A percentile compares a stretch with the other conserved stretches of the same genome.
phyloP scores from a whole-genome alignment of 306 rosid species.

The Cicer judaicum region DNA sequence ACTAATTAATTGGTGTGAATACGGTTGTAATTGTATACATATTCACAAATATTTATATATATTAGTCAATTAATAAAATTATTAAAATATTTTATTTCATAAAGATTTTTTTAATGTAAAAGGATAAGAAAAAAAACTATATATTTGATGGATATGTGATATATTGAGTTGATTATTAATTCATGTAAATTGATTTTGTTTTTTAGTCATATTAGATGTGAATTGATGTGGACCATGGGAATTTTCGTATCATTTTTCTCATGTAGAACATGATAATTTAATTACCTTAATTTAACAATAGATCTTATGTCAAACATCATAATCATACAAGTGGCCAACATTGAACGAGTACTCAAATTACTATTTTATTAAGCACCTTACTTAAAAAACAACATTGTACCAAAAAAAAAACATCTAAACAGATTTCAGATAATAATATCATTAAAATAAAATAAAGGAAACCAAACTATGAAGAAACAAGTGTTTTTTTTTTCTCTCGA shows the following conservation, averaged over 20 bases:
- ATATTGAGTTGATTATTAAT: too few species aligned
- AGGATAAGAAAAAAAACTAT: too few species aligned
- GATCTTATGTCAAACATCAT: constrained; percentile 42
- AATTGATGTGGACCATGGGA: neutral
- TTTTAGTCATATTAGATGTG: neutral
- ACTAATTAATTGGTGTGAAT: too few species aligned
- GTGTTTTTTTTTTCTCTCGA: neutral
- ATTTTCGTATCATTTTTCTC: constrained; percentile 13
- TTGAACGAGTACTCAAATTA: constrained; percentile 13
- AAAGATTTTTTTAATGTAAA: too few species aligned
- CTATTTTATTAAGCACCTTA: constrained; percentile 41
- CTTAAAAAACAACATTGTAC: constrained; percentile 35
- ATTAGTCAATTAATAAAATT: too few species aligned
- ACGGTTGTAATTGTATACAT: too few species aligned
- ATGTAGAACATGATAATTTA: constrained; percentile 36
- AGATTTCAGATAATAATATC: neutral
- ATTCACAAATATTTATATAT: too few species aligned
- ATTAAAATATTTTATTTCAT: too few species aligned
- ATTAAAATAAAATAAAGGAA: constrained; percentile 21
- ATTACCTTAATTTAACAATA: neutral
- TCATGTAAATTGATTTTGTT: too few species aligned
- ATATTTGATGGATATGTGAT: too few species aligned
- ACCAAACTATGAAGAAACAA: constrained; percentile 39
- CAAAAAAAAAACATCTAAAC: constrained; percentile 25
- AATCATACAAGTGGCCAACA: constrained; percentile 45